These are phyloP conservation scores for Kurtzmaniella fragi DNA, from an alignment of 805 yeast species.

Conservation along the genomic window DNA sequence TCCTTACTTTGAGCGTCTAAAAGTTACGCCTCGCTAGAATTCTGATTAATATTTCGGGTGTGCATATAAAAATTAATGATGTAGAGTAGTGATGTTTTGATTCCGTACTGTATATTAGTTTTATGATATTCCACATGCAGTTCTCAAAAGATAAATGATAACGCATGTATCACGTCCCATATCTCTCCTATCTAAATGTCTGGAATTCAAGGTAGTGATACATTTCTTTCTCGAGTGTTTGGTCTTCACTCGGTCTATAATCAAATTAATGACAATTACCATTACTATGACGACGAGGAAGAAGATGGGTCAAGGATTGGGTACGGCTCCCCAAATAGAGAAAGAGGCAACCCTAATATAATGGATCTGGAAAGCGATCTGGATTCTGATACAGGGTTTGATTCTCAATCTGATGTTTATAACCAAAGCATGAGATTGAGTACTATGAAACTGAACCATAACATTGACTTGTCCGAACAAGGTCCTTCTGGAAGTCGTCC, in stretches of 20 bases:
- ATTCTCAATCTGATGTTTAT: neutral
- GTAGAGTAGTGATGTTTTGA: too few species aligned
- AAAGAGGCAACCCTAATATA: slow-evolving; percentile 11
- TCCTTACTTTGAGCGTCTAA: too few species aligned
- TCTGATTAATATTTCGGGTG: too few species aligned
- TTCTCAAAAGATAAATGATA: too few species aligned
- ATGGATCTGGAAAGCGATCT: slow-evolving; percentile 31
- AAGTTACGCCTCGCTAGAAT: too few species aligned
- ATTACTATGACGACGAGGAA: slow-evolving; percentile 18
- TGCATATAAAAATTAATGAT: too few species aligned
- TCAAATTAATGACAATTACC: slow-evolving; percentile 34
- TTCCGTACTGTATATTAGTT: too few species aligned
- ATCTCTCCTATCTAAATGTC: slow-evolving; percentile 5
- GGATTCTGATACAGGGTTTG: slow-evolving; percentile 16
- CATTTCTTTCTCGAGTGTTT: slow-evolving; percentile 61
- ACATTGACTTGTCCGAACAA: neutral
- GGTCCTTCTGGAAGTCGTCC: neutral
- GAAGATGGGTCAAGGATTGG: slow-evolving; percentile 1
- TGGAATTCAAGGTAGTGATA: slow-evolving; percentile 28
- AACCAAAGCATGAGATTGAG: neutral
- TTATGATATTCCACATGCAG: too few species aligned
- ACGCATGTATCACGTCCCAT: too few species aligned
- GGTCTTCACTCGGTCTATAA: slow-evolving; percentile 46
- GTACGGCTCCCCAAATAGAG: neutral
- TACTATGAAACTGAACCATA: slow-evolving; percentile 1